phyloP scores from a whole-genome alignment of 345 rosid species.

The Geranium rotundifolium region DNA sequence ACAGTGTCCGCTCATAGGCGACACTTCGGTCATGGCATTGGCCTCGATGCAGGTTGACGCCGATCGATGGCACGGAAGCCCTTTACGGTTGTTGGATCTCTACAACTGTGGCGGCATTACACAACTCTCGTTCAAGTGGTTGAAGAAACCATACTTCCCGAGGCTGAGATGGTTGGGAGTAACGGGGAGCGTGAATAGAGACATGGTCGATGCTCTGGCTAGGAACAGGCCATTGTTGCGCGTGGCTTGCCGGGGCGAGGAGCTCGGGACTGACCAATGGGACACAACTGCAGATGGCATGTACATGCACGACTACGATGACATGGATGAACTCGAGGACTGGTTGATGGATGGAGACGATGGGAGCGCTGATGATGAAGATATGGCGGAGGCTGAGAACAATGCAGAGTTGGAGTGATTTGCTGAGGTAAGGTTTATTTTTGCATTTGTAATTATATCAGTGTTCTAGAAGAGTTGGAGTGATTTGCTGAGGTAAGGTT shows the following conservation, averaged over 20 bases:
- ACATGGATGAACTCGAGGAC: conserved; percentile 43
- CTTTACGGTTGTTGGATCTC: conserved; percentile 52
- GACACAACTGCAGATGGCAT: conserved; percentile 33
- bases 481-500: background rate
- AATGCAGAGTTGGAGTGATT: conserved; percentile 8
- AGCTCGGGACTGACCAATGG: conserved; percentile 55
- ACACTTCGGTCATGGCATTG: conserved; percentile 72
- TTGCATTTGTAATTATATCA: too few species aligned
- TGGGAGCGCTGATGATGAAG: conserved; percentile 24
- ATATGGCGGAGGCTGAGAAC: conserved; percentile 14
- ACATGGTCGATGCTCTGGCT: conserved; percentile 69
- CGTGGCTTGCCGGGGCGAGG: conserved; percentile 63
- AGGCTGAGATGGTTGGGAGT: conserved; percentile 83
- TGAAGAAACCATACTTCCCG: conserved; percentile 80
- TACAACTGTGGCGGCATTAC: conserved; percentile 77
- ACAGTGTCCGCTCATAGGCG: conserved; percentile 81
- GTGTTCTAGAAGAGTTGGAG: background rate
- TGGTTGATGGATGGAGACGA: conserved; percentile 39
- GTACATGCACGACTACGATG: conserved; percentile 36
- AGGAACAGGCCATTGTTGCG: conserved; percentile 60
- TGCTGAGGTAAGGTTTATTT: too few species aligned
- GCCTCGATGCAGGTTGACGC: conserved; percentile 66
- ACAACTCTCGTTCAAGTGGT: conserved; percentile 63
- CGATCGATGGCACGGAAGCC: conserved; percentile 59
- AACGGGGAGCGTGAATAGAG: conserved; percentile 66